Evolutionary conservation across 2,329 filamentous ascomycete species (phyloP).

Genomic region (Plectosphaerella sp.): DNA sequence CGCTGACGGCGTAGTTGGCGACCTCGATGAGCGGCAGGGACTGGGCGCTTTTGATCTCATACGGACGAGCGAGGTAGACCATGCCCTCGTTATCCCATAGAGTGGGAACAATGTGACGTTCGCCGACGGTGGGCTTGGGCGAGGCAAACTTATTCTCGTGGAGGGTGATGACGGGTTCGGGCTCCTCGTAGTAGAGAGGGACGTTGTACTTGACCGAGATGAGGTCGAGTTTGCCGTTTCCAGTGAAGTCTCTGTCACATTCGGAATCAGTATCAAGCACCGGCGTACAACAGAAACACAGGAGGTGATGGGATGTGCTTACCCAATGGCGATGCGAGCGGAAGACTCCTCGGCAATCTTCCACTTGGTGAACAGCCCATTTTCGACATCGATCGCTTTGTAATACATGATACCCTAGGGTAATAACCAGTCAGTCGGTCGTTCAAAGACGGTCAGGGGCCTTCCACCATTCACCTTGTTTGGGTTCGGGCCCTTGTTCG

Average conservation of each 20-base stretch:
- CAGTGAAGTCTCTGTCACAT: conserved; percentile 13
- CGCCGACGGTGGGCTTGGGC: background rate
- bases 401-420: too few relatives aligned
- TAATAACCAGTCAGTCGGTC: too few relatives aligned
- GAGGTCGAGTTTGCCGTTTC: conserved; percentile 10
- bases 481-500: too few relatives aligned
- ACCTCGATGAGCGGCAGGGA: too few relatives aligned
- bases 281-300: background rate
- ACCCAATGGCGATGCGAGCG: too few relatives aligned
- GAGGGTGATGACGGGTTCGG: conserved; percentile 10
- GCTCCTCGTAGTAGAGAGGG: conserved; percentile 10
- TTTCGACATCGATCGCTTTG: too few relatives aligned
- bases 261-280: conserved; percentile 1
- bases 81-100: background rate
- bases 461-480: too few relatives aligned
- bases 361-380: too few relatives aligned
- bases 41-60: background rate
- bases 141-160: conserved; percentile 9
- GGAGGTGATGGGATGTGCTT: too few relatives aligned
- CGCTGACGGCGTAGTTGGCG: too few relatives aligned
- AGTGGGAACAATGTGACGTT: background rate
- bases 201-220: conserved; percentile 16
- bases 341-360: too few relatives aligned
- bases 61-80: background rate
- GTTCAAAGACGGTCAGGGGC: too few relatives aligned